Evolutionary conservation across 2,329 filamentous ascomycete genomes (phyloP), one percentile per base, ranked within the genome.

Genomic region (Colletotrichum sansevieriae): DNA sequence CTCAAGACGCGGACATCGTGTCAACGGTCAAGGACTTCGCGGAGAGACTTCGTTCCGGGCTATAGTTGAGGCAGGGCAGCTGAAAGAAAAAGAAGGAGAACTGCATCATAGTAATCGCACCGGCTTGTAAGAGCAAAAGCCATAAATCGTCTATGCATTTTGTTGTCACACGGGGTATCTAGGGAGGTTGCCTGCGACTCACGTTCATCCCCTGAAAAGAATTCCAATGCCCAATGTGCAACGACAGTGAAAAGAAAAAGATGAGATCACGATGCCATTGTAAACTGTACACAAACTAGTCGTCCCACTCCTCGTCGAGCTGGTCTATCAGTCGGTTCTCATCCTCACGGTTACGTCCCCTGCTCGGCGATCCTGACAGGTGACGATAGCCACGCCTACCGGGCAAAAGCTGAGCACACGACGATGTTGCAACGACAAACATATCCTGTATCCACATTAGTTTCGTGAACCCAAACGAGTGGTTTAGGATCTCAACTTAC

Each of bases 261-360:
- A 13, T 25, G 13, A 13, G 15, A n/a, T 18, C 8, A 33, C 13
- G n/a, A 37, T 47, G 46, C 22, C 22, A n/a, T 13, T 9, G 13
- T 18, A 67, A 33, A 39, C 18, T 66, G 12, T 18, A 33, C 11
- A 22, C n/a, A n/a, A 5, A 47, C 63, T 75, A 90, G 71, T 97
- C 95, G 74, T 98, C 95, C 95, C 95, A 98, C 78, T 98, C 95
- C 79, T 98, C 95, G 75, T 98, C 96, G 68, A 98, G 84, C 79
- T 98, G 94, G 78, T 98, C 95, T 78, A 99, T 98, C 74, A 98
- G 82, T 71, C 94, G 85, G 79, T 98, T 98, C 81, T 98, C 96
- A 63, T 94, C 95, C 68, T 98, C 95, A 64, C 85, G 78, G 75
- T 83, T 83, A 73, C 84, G 77, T 70, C 82, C 79, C 65, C 84